Evolutionary conservation across 2,329 filamentous ascomycete genomes (phyloP).

Genomic region (Ascochyta rabiei): DNA sequence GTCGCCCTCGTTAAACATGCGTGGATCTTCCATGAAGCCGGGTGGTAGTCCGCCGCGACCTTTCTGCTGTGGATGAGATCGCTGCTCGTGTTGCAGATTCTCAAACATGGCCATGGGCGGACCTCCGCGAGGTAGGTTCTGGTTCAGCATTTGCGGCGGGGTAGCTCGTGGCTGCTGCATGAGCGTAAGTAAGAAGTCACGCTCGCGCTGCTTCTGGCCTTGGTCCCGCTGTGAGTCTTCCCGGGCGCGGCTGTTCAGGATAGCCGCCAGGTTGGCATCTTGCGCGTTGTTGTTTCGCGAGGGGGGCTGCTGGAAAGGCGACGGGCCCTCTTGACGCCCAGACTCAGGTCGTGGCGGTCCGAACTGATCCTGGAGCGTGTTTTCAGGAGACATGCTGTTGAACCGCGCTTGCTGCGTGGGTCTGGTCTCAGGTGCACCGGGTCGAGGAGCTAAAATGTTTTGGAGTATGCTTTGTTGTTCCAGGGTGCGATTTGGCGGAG

Average conservation of each 20-base stretch:
- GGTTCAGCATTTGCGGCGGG: slow-evolving; percentile 41
- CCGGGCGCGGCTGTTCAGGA: slow-evolving; percentile 48
- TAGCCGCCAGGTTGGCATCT: slow-evolving; percentile 42
- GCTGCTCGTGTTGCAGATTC: slow-evolving; percentile 34
- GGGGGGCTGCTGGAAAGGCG: slow-evolving; percentile 39
- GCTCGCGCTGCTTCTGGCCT: slow-evolving; percentile 64
- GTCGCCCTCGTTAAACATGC: slow-evolving; percentile 41
- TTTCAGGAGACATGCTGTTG: slow-evolving; percentile 45
- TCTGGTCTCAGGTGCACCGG: slow-evolving; percentile 38
- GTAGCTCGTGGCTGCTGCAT: slow-evolving; percentile 67
- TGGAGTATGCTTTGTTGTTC: slow-evolving; percentile 47
- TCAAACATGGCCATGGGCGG: slow-evolving; percentile 45
- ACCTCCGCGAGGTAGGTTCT: slow-evolving; percentile 44
- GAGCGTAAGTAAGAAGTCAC: slow-evolving; percentile 84
- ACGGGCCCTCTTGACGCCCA: slow-evolving; percentile 39
- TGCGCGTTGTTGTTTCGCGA: slow-evolving; percentile 39
- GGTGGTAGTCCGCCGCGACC: slow-evolving; percentile 44
- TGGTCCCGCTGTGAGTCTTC: slow-evolving; percentile 47
- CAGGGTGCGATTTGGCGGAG: slow-evolving; percentile 33
- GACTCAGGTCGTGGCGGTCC: slow-evolving; percentile 40
- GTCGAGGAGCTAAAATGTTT: slow-evolving; percentile 42
- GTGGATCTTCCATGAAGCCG: slow-evolving; percentile 46
- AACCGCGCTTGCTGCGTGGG: slow-evolving; percentile 40
- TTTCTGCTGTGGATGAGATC: slow-evolving; percentile 48
- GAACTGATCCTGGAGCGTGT: slow-evolving; percentile 38